Conservation (phyloP, 2,329 filamentous ascomycete genomes). For the Fusarium musae region DNA sequence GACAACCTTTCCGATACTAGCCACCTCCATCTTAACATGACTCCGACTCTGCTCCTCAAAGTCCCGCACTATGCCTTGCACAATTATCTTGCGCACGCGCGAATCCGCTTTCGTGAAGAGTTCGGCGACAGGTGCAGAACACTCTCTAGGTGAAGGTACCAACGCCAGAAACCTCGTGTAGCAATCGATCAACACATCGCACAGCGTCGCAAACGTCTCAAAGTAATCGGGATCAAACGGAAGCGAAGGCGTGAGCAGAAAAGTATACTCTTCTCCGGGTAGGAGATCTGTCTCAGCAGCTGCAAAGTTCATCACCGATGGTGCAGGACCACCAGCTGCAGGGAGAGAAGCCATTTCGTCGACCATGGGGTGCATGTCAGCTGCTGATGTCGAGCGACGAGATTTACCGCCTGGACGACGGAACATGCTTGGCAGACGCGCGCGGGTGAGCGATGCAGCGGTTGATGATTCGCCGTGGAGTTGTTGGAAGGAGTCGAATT, state of each 20-base stretch:
- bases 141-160: conserved; percentile 79
- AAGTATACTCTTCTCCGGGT: conserved; percentile 86
- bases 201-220: conserved; percentile 94
- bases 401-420: conserved; percentile 72
- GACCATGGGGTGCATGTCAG: conserved; percentile 52
- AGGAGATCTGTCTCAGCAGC: conserved; percentile 73
- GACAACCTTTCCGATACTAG: conserved; percentile 88
- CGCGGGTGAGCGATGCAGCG: conserved; percentile 77
- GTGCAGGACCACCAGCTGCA: conserved; percentile 46
- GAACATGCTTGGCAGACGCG: conserved; percentile 86
- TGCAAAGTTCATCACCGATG: conserved; percentile 65
- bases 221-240: conserved; percentile 98
- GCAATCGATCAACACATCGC: conserved; percentile 93
- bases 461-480: conserved; percentile 83
- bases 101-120: conserved; percentile 91
- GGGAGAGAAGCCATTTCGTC: conserved; percentile 46
- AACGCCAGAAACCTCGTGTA: conserved; percentile 83
- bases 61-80: conserved; percentile 87
- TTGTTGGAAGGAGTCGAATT: conserved; percentile 94
- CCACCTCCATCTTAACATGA: conserved; percentile 82
- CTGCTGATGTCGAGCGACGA: conserved; percentile 63
- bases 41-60: conserved; percentile 88
- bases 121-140: conserved; percentile 77
- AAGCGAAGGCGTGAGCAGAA: conserved; percentile 88
- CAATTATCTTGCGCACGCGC: conserved; percentile 86